Evolutionary conservation across 768 basidiomycete genomes (phyloP), one percentile per base, ranked within the genome.

Genomic region (Lyophyllum shimeji): DNA sequence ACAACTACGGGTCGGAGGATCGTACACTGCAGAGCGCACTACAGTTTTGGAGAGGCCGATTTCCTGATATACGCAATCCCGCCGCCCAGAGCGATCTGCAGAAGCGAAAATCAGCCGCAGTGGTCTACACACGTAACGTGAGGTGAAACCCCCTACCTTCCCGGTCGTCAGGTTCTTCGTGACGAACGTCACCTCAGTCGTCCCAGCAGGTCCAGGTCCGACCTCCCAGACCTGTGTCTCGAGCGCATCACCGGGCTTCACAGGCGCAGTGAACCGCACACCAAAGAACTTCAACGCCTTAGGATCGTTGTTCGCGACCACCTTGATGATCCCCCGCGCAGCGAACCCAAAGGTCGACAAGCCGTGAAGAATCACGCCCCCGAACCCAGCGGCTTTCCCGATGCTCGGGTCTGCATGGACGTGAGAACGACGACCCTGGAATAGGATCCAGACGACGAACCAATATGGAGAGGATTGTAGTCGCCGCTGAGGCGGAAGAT

Each of bases 321-420:
- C 76, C 55, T 80, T 78, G 58, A 95, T 76, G 52, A 95, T 71
- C 1, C 84, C 89, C 42, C 92, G 85, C 2, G 90, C 93, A 7
- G 79, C 88, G 66, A 93, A 93, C 9, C 93, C 93, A 66, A 82
- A 94, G 0, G 87, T 83, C 18, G 88, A 86, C 23, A 95, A 78
- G 25, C 93, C 93, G 65, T 95, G 93, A 2, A 95, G 79, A 63
- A 95, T 93, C 34, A 87, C 84, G 46, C 87, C 93, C 2, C 90
- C 90, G 63, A 95, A 94, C 11, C 91, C 90, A 17, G 85, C 77
- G 7, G 75, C 77, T 60, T 83, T 68, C n/a, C 91, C 93, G 37
- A 90, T 83, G 13, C 64, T 68, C 1, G 92, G 90, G 73, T 94
- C 92, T 89, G 65, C 20, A 21, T 11, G 46, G 7, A 31, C 13